phyloP scores from a whole-genome alignment of 306 rosid species.

The Prunus fruticosa region DNA sequence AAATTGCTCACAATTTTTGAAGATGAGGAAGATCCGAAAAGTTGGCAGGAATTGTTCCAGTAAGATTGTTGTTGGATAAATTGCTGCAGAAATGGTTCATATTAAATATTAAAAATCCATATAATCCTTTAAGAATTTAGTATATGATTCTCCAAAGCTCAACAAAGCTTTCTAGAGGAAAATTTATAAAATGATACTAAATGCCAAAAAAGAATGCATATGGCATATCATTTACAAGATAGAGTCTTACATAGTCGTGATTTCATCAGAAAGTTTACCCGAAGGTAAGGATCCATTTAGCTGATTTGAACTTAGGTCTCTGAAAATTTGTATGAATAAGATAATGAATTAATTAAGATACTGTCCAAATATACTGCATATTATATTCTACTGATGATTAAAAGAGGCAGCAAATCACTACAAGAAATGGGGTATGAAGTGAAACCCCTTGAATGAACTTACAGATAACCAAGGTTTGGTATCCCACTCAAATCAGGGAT shows the following conservation, averaged over 20 bases:
- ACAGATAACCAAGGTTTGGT: constrained; percentile 58
- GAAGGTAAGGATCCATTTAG: constrained; percentile 70
- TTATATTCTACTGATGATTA: constrained; percentile 2
- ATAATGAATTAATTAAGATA: constrained; percentile 20
- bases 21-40: constrained; percentile 56
- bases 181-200: background rate
- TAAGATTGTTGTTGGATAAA: constrained; percentile 71
- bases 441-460: constrained; percentile 37
- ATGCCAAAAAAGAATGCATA: background rate
- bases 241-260: constrained; percentile 79
- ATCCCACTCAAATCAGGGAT: constrained; percentile 77
- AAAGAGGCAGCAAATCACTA: background rate
- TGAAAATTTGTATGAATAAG: constrained; percentile 39
- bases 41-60: constrained; percentile 63
- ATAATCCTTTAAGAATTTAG: background rate
- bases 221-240: constrained; percentile 20
- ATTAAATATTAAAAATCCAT: background rate
- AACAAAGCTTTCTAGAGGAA: background rate
- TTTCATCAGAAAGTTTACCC: constrained; percentile 48
- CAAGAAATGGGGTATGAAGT: background rate
- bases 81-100: constrained; percentile 39
- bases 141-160: background rate
- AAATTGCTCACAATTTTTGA: constrained; percentile 68
- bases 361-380: background rate
- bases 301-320: constrained; percentile 78